Conservation (phyloP, 208 protist species). For the Wallacemonas rigidus region DNA sequence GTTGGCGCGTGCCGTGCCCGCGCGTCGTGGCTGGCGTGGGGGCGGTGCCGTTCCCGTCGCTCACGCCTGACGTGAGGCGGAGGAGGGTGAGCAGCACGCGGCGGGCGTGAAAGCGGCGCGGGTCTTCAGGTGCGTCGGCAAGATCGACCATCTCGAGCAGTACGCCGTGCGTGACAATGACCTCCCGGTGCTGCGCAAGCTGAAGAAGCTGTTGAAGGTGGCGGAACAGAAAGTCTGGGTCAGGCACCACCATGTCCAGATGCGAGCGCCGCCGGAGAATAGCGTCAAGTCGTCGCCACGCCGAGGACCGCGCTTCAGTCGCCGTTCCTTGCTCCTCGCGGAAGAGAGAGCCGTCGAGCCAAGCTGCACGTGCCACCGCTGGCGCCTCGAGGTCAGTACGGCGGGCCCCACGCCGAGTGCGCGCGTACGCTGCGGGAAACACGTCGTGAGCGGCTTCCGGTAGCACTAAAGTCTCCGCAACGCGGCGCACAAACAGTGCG, state of each 20-base stretch:
- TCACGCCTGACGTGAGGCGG: slow-evolving; percentile 35
- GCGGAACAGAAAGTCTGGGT: slow-evolving; percentile 51
- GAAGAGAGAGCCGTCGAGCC: slow-evolving; percentile 12
- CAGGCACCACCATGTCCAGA: slow-evolving; percentile 75
- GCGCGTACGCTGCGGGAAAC: slow-evolving; percentile 37
- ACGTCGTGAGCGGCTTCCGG: slow-evolving; percentile 59
- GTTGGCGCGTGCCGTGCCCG: background rate
- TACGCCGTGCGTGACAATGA: slow-evolving; percentile 76
- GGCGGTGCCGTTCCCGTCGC: background rate
- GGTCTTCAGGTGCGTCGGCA: slow-evolving; percentile 34
- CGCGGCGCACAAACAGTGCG: slow-evolving; percentile 49
- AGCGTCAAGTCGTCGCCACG: slow-evolving; percentile 34
- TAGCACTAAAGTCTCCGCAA: slow-evolving; percentile 59
- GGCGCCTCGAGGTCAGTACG: background rate
- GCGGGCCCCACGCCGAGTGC: background rate
- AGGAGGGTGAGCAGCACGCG: slow-evolving; percentile 65
- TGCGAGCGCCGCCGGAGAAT: slow-evolving; percentile 51
- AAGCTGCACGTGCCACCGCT: background rate
- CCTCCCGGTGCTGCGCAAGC: slow-evolving; percentile 68
- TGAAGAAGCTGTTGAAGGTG: slow-evolving; percentile 66
- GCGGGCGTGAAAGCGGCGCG: slow-evolving; percentile 65
- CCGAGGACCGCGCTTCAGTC: background rate
- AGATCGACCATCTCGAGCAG: slow-evolving; percentile 56
- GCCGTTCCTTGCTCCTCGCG: background rate
- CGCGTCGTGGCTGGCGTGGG: background rate